Evolutionary conservation across 441 rosid species (phyloP), one percentile per base, ranked within the genome.

Genomic region (Lepidium campestre): DNA sequence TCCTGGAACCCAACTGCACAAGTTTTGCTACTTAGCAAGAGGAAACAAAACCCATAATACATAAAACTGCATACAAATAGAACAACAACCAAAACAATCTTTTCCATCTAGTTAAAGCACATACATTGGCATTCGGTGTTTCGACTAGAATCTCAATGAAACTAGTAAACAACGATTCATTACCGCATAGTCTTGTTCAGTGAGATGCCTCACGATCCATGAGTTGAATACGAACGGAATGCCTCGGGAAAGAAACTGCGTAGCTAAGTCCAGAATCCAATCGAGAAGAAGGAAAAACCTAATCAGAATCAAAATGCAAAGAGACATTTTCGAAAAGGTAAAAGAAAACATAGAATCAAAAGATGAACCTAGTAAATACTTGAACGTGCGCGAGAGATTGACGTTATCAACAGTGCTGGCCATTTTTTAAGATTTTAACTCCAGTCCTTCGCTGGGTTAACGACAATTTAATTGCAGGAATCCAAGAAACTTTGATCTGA

Each of bases 141-240:
- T 40, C 12, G 37, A 40, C 19, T 25, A 34, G 7, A 18, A 15
- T 37, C 65, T 55, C 56, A 37, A 47, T 19, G 13, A 17, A 46
- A 44, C 18, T 4, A 15, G 5, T 3, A 42, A 39, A 50, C 27
- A 66, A 18, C 2, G 41, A 61, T 31, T 3, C 20, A 47, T 35
- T 88, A 94, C 98, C 83, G 97, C 98, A 65, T 86, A 94, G 69
- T 90, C 96, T 67, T 81, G 79, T 57, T 74, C 83, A 0, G 88
- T 82, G 50, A 91, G 96, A 81, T 86, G 92, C 85, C 99, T 81
- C 36, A 91, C 96, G 60, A 94, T 81, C 98, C 96, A 91, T 1
- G 90, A 83, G 71, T 90, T 94, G 82, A 91, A 90, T 29, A 90
- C 70, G 67, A 94, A 94, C 1, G 99, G 96, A 61, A 91, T 91